phyloP scores from a whole-genome alignment of 2,329 filamentous ascomycete genomes.

The Venturia carpophila region DNA sequence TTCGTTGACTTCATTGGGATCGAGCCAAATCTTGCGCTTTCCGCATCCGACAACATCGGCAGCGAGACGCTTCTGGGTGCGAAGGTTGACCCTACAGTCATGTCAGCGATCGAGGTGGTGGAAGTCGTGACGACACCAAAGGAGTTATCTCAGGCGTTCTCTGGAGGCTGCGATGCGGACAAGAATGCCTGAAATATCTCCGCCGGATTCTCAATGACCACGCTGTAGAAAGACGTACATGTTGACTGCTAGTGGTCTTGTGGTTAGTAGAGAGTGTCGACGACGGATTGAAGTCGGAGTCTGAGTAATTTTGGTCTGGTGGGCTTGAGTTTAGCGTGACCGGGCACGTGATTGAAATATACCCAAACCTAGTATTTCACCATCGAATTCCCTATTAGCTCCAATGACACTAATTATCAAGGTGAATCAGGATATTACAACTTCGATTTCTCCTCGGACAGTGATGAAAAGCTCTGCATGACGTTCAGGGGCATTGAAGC shows the following conservation, averaged over 20 bases:
- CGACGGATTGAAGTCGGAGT: neutral
- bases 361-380: too few species aligned
- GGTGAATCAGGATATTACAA: too few species aligned
- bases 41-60: constrained; percentile 97
- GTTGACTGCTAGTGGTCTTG: neutral
- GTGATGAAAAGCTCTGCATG: too few species aligned
- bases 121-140: constrained; percentile 9
- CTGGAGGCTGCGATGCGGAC: neutral
- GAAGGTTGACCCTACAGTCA: constrained; percentile 86
- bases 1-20: constrained; percentile 98
- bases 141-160: constrained; percentile 1
- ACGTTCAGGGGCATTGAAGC: too few species aligned
- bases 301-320: neutral
- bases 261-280: neutral
- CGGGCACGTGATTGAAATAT: too few species aligned
- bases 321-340: too few species aligned
- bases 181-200: neutral
- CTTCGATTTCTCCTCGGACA: too few species aligned
- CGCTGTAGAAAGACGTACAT: neutral
- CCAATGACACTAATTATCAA: too few species aligned
- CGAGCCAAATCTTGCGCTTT: constrained; percentile 99
- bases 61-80: constrained; percentile 99
- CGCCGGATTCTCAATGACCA: neutral
- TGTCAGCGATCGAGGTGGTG: constrained; percentile 8
- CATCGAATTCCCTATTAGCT: too few species aligned